Percentiles rank a stretch among this genome's conserved stretches.
phyloP scores from a whole-genome alignment of 73 alveolate genomes.

The Paramecium pentaurelia region DNA sequence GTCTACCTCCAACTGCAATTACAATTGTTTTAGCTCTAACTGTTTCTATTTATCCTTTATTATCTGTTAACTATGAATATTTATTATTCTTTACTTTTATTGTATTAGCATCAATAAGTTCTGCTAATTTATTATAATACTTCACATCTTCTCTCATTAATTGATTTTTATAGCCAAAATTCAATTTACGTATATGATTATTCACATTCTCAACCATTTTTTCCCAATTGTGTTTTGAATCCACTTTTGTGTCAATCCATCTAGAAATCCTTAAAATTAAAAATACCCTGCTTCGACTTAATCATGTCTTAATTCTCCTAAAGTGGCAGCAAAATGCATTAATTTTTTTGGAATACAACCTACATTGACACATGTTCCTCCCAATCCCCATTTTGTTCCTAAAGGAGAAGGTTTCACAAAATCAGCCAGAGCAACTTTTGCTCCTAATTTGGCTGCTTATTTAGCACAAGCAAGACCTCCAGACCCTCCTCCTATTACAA shows the following conservation, averaged over 20 bases:
- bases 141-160: slow-evolving; percentile 76
- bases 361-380: slow-evolving; percentile 99
- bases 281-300: slow-evolving; percentile 75
- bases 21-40: slow-evolving; percentile 81
- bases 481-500: slow-evolving; percentile 99
- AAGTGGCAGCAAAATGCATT: slow-evolving; percentile 97
- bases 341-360: slow-evolving; percentile 99
- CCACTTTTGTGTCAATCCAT: slow-evolving; percentile 56
- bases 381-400: slow-evolving; percentile 92
- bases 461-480: slow-evolving; percentile 99
- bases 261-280: not conserved
- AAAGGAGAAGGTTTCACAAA: slow-evolving; percentile 96
- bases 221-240: slow-evolving; percentile 85
- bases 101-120: slow-evolving; percentile 91
- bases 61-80: slow-evolving; percentile 64
- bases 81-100: slow-evolving; percentile 49
- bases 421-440: slow-evolving; percentile 96
- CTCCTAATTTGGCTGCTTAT: slow-evolving; percentile 92
- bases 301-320: slow-evolving; percentile 82
- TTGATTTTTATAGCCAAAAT: slow-evolving; percentile 91
- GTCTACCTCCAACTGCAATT: slow-evolving; percentile 96
- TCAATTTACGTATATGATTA: slow-evolving; percentile 82
- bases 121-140: slow-evolving; percentile 93
- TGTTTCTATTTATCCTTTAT: slow-evolving; percentile 72
- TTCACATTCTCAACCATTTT: slow-evolving; percentile 85